Base-by-base conservation (phyloP, 2,329 filamentous ascomycete genomes). In the Penicillium occitanis region DNA sequence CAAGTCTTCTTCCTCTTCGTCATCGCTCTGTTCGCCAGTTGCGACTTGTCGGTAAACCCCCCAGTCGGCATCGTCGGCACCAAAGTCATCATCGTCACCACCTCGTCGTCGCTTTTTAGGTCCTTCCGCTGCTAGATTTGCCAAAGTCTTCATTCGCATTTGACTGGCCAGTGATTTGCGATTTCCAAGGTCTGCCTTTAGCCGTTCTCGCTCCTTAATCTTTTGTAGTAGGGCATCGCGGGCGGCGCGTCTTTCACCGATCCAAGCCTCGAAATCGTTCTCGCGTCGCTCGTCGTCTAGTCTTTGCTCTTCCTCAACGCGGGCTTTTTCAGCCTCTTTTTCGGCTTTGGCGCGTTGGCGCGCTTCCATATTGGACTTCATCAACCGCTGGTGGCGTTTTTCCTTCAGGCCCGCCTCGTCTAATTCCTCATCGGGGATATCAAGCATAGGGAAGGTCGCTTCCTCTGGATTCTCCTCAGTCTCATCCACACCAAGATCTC, bases 141-240 rank as follows among this genome's bases (percentile, higher is more conserved):
- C 95, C 66, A 99, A 93, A 61, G 90, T 94, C 81, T 98, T 98
- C 95, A 99, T 99, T 69, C 95, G 91, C 80, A 96, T 96, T 78
- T 98, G 94, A 66, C 91, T 95, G 8, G 95, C 95, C 22, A 97
- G 88, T 0, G 93, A 97, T 78, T 99, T 99, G 74, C 95, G 91
- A 79, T 98, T 98, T 65, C 94, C 93, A 1, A 97, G 86, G 74
- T 99, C 95, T 51, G 93, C 92, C 80, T 97, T 97, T 68, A 97
- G 86, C 19, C 93, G 88, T 73, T 98, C 93, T 62, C 93, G 90
- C 71, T 98, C 94, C 78, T 96, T 97, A 78, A 99, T 96, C 78
- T 88, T 92, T 73, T 92, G 83, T 7, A 90, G 85, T 2, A 97
- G 83, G 25, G 87, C 86, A 69, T 87, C 82, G 57, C 92, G 90